These are phyloP conservation scores for Microbotryomycetes sp. DNA, from an alignment of 1,284 basidiomycete species.

Conservation along the genomic window DNA sequence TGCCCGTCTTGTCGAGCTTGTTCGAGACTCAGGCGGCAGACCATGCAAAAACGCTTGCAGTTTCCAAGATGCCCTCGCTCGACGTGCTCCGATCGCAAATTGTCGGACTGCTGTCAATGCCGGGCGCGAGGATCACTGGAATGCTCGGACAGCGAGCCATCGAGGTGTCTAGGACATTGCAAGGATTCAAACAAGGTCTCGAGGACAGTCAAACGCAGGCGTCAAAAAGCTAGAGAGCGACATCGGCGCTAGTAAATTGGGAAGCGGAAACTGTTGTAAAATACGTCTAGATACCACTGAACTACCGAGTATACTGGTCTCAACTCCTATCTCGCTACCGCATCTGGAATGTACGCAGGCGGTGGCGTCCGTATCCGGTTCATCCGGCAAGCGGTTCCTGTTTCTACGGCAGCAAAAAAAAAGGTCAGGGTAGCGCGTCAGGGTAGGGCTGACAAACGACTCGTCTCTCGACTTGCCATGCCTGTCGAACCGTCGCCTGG, in stretches of 20 bases:
- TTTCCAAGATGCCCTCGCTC: conserved; percentile 42
- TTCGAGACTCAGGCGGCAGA: conserved; percentile 37
- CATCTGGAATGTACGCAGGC: not conserved
- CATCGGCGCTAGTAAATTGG: no score
- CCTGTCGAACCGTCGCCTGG: no score
- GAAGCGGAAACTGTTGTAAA: no score
- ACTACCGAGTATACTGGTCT: no score
- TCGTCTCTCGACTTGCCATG: no score
- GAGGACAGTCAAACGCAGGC: conserved; percentile 8
- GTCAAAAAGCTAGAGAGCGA: not conserved
- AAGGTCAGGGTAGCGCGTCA: no score
- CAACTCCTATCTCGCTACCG: no score
- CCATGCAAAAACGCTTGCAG: not conserved
- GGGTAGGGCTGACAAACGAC: no score
- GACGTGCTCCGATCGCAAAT: conserved; percentile 42
- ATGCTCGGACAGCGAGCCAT: conserved; percentile 16
- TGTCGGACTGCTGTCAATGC: conserved; percentile 42
- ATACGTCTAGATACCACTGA: no score
- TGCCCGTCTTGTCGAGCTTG: conserved; percentile 41
- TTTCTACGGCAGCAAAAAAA: not conserved
- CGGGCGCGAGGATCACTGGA: conserved; percentile 29
- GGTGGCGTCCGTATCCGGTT: not conserved
- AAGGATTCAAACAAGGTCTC: conserved; percentile 33
- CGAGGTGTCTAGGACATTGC: conserved; percentile 19
- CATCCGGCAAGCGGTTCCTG: not conserved